Evolutionary conservation across 768 basidiomycete species (phyloP).

Genomic region (Amanita jacksonii): DNA sequence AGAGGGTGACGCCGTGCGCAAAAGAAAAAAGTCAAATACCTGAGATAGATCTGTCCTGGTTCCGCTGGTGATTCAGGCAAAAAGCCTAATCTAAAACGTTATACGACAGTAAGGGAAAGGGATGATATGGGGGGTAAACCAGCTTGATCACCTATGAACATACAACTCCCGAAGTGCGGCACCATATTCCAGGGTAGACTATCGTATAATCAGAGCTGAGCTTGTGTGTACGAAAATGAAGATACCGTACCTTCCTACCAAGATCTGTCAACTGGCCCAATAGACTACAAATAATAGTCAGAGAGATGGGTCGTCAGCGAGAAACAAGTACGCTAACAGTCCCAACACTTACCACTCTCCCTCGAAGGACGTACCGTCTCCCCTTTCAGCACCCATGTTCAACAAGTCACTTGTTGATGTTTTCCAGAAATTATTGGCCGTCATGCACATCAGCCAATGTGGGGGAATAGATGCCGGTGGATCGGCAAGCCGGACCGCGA

Average conservation of each 20-base stretch:
- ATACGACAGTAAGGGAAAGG: not conserved
- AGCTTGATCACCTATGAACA: conserved; percentile 43
- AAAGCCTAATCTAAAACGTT: conserved; percentile 48
- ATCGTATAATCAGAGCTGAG: not conserved
- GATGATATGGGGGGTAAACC: not conserved
- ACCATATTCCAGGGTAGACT: conserved; percentile 65
- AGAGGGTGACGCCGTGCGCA: not conserved
- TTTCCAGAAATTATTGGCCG: conserved; percentile 39
- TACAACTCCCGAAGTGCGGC: conserved; percentile 51
- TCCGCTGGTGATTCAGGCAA: conserved; percentile 43
- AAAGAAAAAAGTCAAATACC: conserved; percentile 27
- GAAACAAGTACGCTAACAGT: too few relatives aligned
- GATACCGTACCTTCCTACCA: conserved; percentile 45
- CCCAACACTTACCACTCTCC: conserved; percentile 50
- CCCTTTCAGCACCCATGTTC: conserved; percentile 43
- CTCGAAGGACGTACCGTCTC: conserved; percentile 41
- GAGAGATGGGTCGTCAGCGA: too few relatives aligned
- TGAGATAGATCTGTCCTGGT: conserved; percentile 45
- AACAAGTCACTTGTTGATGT: conserved; percentile 26
- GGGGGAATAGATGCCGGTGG: conserved; percentile 58
- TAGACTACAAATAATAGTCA: conserved; percentile 32
- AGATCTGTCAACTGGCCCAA: conserved; percentile 66
- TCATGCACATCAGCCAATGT: conserved; percentile 60
- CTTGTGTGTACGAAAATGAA: not conserved
- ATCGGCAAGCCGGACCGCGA: conserved; percentile 52